These are phyloP conservation scores for Heritiera fomes DNA, from an alignment of 345 rosid species.

Conservation along the genomic window DNA sequence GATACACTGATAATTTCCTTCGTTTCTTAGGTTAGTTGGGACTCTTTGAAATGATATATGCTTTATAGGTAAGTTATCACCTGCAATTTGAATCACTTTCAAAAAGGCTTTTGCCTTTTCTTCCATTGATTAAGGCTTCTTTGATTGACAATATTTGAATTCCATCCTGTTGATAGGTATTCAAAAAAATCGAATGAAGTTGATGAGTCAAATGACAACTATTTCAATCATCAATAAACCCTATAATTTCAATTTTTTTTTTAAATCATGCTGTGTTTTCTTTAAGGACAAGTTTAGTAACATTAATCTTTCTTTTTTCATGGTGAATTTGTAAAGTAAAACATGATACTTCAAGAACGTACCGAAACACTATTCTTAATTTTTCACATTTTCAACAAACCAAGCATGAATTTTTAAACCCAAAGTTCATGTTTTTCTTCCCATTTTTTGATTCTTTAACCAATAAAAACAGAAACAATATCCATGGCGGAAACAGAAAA, in stretches of 20 bases:
- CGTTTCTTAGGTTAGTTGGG: neutral
- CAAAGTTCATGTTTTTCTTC: too few species aligned
- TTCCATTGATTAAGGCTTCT: conserved; percentile 6
- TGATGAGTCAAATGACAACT: neutral
- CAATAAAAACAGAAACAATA: neutral
- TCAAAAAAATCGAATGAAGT: neutral
- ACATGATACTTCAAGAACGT: neutral
- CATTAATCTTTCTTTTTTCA: neutral
- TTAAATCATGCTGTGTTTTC: neutral
- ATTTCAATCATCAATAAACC: neutral
- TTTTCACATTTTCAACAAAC: too few species aligned
- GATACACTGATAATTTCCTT: too few species aligned
- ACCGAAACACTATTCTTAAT: too few species aligned
- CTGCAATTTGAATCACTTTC: neutral
- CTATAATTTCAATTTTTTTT: neutral
- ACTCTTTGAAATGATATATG: neutral
- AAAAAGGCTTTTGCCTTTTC: conserved; percentile 1
- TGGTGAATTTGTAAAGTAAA: neutral
- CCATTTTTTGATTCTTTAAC: neutral
- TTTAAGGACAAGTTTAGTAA: neutral
- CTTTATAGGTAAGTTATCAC: neutral
- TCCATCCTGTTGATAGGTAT: neutral
- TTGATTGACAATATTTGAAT: neutral
- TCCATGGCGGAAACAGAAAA: neutral
- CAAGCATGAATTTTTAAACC: too few species aligned